A percentile compares a stretch with the other conserved stretches of the same genome.
Conservation (phyloP, 805 yeast genomes). For the Yamadazyma olivae region DNA sequence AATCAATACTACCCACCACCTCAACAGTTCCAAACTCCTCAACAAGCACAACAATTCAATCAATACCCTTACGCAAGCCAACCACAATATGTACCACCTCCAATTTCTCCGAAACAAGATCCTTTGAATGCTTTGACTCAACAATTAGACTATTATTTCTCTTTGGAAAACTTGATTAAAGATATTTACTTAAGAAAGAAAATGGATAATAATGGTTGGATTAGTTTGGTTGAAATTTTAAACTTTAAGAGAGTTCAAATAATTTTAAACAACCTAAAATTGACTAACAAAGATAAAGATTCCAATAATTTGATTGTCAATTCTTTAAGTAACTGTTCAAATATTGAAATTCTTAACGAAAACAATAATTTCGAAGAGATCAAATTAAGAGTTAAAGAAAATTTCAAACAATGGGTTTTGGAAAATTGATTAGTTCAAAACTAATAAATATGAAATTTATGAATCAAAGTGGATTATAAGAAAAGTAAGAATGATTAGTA, state of each 20-base stretch:
- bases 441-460: too few relatives aligned
- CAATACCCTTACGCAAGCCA: conserved; percentile 4
- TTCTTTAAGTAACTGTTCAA: conserved; percentile 52
- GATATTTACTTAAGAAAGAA: conserved; percentile 80
- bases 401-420: conserved; percentile 69
- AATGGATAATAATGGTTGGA: conserved; percentile 75
- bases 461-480: too few relatives aligned
- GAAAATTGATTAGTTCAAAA: conserved; percentile 7
- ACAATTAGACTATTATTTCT: conserved; percentile 89
- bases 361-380: conserved; percentile 39
- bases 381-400: conserved; percentile 57
- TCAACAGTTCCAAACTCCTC: conserved; percentile 10
- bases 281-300: conserved; percentile 21
- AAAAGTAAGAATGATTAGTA: too few relatives aligned
- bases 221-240: conserved; percentile 60
- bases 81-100: conserved; percentile 38
- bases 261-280: conserved; percentile 39
- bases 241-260: conserved; percentile 74
- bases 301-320: conserved; percentile 41
- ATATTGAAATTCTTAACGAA: conserved; percentile 42
- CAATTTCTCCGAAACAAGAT: conserved; percentile 45
- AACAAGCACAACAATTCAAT: conserved; percentile 4
- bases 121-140: conserved; percentile 42
- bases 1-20: conserved; percentile 9
- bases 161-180: conserved; percentile 80